A percentile compares a stretch with the other conserved stretches of the same genome.
These are phyloP conservation scores for Hamamelis virginiana DNA, from an alignment of 164 flowering plant species.

Conservation along the genomic window DNA sequence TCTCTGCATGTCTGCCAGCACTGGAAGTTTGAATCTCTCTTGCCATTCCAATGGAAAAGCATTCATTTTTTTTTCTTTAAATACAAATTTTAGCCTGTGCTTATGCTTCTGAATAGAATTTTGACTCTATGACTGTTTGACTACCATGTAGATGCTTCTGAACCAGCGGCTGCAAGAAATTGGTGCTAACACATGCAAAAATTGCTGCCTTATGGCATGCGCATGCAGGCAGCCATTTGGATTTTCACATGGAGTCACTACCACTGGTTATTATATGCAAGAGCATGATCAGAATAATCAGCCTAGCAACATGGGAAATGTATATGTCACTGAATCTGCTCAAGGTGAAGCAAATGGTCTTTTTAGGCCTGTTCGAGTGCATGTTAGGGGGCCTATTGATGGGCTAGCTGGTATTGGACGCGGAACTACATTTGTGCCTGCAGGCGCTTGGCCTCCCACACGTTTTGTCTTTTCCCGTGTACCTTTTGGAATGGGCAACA, in stretches of 20 bases:
- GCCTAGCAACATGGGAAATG: conserved; percentile 55
- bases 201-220: conserved; percentile 75
- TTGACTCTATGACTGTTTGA: conserved; percentile 1
- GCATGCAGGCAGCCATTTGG: conserved; percentile 77
- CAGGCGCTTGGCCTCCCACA: conserved; percentile 83
- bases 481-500: conserved; percentile 78
- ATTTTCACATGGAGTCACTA: conserved; percentile 52
- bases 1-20: neutral
- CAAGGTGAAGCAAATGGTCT: conserved; percentile 68
- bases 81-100: neutral
- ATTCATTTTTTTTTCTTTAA: neutral
- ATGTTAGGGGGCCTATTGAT: conserved; percentile 86
- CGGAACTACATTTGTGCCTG: conserved; percentile 75
- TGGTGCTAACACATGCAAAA: conserved; percentile 87
- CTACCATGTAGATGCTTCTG: conserved; percentile 72
- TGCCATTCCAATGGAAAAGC: neutral
- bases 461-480: conserved; percentile 94
- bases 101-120: neutral
- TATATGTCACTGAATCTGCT: conserved; percentile 64
- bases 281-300: conserved; percentile 64
- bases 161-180: conserved; percentile 89
- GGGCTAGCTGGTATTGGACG: conserved; percentile 99
- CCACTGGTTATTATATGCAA: conserved; percentile 65
- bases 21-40: neutral
- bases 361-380: conserved; percentile 81